Conservation (phyloP, 768 basidiomycete species). For the Pholiota microspora region DNA sequence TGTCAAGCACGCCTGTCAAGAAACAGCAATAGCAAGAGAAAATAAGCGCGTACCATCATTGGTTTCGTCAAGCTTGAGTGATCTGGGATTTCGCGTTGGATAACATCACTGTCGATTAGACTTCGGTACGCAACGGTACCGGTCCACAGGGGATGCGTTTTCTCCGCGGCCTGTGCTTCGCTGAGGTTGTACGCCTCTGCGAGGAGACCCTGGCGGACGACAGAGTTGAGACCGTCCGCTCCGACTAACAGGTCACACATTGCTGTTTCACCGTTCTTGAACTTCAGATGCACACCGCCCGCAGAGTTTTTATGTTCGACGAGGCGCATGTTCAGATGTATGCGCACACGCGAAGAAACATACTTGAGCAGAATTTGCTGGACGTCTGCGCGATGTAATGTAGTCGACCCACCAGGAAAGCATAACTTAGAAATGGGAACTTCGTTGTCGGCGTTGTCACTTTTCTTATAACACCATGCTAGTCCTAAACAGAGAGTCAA, state of each 20-base stretch:
- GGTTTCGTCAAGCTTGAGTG: constrained; percentile 26
- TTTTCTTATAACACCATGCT: neutral
- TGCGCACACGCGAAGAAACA: constrained; percentile 30
- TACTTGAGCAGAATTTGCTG: constrained; percentile 43
- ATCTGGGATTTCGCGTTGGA: constrained; percentile 20
- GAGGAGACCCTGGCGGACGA: constrained; percentile 31
- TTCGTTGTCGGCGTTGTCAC: neutral
- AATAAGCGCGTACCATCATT: constrained; percentile 12
- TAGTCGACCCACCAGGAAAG: constrained; percentile 20
- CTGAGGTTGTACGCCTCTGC: constrained; percentile 3
- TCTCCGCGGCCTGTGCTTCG: constrained; percentile 16
- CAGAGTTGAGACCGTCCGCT: constrained; percentile 61
- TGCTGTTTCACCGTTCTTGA: constrained; percentile 55
- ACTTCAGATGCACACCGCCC: constrained; percentile 43
- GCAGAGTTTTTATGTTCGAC: constrained; percentile 43
- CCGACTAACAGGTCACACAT: constrained; percentile 64
- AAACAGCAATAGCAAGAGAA: no score
- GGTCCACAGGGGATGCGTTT: constrained; percentile 34
- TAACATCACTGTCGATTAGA: constrained; percentile 22
- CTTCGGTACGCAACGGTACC: constrained; percentile 39
- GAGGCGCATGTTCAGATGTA: constrained; percentile 37
- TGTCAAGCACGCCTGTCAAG: no score
- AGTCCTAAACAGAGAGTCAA: constrained; percentile 20
- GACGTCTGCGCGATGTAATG: constrained; percentile 49
- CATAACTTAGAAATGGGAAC: neutral